A percentile compares a stretch with the other conserved stretches of the same genome.
Evolutionary conservation across 2,329 filamentous ascomycete species (phyloP).

Genomic region (Penicillium paneum): DNA sequence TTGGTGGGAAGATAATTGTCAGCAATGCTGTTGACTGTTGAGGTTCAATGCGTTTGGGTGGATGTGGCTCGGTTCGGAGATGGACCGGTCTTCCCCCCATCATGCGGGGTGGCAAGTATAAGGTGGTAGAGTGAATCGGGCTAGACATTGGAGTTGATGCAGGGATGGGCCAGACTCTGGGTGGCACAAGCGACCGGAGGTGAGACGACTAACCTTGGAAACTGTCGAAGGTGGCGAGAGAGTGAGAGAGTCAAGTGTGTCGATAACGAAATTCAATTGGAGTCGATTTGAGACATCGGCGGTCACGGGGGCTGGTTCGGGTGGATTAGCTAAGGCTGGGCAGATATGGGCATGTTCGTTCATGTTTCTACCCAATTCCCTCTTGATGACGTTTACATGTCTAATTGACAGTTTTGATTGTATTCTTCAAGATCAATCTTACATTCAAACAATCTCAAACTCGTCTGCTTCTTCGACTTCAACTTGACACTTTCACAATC

Average conservation of each 20-base stretch:
- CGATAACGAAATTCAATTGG: background rate
- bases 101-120: slow-evolving; percentile 7
- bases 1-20: background rate
- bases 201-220: slow-evolving; percentile 3
- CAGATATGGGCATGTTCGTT: background rate
- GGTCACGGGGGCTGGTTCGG: background rate
- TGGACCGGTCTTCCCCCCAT: background rate
- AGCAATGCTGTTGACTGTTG: background rate
- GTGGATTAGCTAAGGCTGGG: slow-evolving; percentile 3
- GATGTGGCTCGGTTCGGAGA: background rate
- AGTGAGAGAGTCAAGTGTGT: background rate
- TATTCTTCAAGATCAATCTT: background rate
- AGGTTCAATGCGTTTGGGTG: background rate
- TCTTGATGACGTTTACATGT: background rate
- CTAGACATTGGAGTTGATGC: background rate
- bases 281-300: background rate
- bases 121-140: background rate
- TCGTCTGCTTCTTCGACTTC: background rate
- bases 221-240: background rate
- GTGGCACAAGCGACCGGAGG: background rate
- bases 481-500: background rate
- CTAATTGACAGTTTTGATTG: background rate
- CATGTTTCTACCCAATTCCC: background rate
- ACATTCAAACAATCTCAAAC: background rate
- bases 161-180: background rate